These are phyloP conservation scores for Apiospora saccharicola DNA, from an alignment of 2,329 filamentous ascomycete species.

Conservation along the genomic window DNA sequence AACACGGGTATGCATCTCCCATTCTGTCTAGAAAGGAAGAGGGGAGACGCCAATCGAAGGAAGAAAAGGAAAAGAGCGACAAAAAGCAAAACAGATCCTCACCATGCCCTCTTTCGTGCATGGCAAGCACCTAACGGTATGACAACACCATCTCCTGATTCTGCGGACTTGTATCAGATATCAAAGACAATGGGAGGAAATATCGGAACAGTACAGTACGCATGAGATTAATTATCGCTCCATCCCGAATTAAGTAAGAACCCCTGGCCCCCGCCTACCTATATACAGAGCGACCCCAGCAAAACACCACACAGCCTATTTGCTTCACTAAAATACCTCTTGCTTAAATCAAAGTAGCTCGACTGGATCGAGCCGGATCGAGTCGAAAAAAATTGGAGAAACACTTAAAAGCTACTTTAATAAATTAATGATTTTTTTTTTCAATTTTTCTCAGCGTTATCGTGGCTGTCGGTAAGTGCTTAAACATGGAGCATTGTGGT, in stretches of 20 bases:
- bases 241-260: constrained; percentile 19
- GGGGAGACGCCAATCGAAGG: neutral
- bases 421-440: too few relatives aligned
- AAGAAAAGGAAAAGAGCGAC: neutral
- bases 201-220: constrained; percentile 10
- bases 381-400: too few relatives aligned
- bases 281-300: too few relatives aligned
- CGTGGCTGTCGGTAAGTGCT: too few relatives aligned
- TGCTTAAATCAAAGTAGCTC: too few relatives aligned
- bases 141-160: neutral
- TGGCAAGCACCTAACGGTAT: neutral
- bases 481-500: too few relatives aligned
- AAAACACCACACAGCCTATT: too few relatives aligned
- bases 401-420: too few relatives aligned
- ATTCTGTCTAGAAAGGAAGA: neutral
- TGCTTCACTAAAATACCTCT: too few relatives aligned
- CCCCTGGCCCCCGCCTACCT: constrained; percentile 7
- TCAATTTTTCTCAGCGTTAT: too few relatives aligned
- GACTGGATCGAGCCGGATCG: too few relatives aligned
- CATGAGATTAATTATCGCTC: constrained; percentile 7
- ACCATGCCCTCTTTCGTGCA: neutral
- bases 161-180: constrained; percentile 11
- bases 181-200: neutral
- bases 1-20: constrained; percentile 2
- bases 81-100: neutral